phyloP scores from a whole-genome alignment of 306 rosid species.

The Heteromeles arbutifolia region DNA sequence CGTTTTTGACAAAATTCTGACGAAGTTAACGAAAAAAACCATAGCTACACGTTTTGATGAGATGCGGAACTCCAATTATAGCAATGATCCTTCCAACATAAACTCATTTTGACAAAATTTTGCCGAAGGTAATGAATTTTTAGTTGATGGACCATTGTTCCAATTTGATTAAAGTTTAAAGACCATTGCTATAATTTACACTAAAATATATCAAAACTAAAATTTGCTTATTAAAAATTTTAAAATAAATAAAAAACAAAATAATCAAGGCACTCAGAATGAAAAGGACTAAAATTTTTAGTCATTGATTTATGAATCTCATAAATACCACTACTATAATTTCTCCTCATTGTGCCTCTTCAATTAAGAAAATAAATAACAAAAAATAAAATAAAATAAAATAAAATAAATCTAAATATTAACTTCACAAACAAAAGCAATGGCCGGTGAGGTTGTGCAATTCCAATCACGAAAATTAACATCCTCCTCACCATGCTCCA shows the following conservation, averaged over 20 bases:
- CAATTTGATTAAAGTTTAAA: too few species aligned
- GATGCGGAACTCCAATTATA: rapidly evolving
- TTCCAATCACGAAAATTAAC: slow-evolving; percentile 19
- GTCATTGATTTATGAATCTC: slow-evolving; percentile 14
- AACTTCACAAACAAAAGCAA: background rate
- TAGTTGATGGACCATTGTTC: too few species aligned
- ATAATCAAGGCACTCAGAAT: slow-evolving; percentile 23
- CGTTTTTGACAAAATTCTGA: too few species aligned
- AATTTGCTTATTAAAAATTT: background rate
- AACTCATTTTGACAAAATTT: too few species aligned
- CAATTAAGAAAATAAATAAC: background rate
- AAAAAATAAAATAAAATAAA: too few species aligned
- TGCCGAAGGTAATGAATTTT: too few species aligned
- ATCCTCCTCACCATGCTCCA: slow-evolving; percentile 23
- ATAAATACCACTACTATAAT: slow-evolving; percentile 4
- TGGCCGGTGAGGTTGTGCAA: slow-evolving; percentile 5
- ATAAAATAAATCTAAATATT: background rate
- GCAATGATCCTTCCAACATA: rapidly evolving
- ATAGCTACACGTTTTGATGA: too few species aligned
- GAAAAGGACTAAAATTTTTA: slow-evolving; percentile 14
- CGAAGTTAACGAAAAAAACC: rapidly evolving
- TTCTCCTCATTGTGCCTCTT: slow-evolving; percentile 23
- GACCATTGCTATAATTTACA: too few species aligned
- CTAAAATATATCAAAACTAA: too few species aligned
- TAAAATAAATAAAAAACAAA: background rate